Base-by-base conservation (phyloP, 257 asterid genomes). In the Ilex aquifolium region DNA sequence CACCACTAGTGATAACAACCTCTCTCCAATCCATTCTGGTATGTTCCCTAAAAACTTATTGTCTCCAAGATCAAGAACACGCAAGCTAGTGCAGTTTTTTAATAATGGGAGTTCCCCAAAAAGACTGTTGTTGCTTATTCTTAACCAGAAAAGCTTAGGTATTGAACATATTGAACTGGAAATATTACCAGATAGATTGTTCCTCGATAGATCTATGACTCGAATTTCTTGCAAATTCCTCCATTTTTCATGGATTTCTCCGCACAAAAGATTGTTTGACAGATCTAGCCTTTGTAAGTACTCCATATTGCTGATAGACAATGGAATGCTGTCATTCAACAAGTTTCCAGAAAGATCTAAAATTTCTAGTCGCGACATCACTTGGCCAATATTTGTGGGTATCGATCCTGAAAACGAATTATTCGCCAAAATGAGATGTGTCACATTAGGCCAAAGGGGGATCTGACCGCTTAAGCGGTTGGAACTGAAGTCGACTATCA, bases 51-150 rank as follows among this genome's bases (percentile, higher is more conserved):
- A 49, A 5, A 76, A 16, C 39, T 44, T 55, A 56, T 72, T 76
- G 46, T 59, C 69, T 15, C 77, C 82, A 21, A 76, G 68, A 49
- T 76, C 82, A 44, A 76, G 75, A 1, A 64, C 63, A 36, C 48
- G 12, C 65, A 71, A 54, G 16, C 32, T 36, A 9, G 44, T 56
- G 62, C 62, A 54, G 5, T 46, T 62, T 59, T 42, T 6, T 16
- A 56, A 17, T 8, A 67, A 53, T 17, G 74, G 69, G 63, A 72
- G 67, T 76, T 65, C 69, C 52, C 70, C 78, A 7, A 31, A 44
- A 31, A 69, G 62, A 51, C 39, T 56, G 46, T 72, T 76, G 39
- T 52, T 50, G 58, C 68, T 62, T 56, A 74, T 32, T 59, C 10
- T 60, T 68, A 66, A 51, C 53, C 48, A 59, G 13, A 31, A 5